These are phyloP conservation scores for Trichoderma sp. DNA, from an alignment of 2,329 filamentous ascomycete species.

Conservation along the genomic window DNA sequence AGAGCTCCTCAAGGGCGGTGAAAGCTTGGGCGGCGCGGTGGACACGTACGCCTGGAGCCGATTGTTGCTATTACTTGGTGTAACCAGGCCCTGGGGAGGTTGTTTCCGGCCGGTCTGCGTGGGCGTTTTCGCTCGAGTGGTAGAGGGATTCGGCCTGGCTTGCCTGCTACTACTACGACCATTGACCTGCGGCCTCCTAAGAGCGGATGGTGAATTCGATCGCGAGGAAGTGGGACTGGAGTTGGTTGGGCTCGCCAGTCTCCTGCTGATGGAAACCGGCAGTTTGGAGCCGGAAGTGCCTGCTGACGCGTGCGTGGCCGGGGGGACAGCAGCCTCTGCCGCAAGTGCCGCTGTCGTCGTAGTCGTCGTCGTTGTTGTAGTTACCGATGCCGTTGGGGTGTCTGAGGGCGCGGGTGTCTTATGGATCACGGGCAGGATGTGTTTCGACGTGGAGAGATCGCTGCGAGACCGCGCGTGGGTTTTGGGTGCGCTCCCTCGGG, in stretches of 20 bases:
- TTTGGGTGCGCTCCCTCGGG: slow-evolving; percentile 27
- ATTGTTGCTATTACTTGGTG: slow-evolving; percentile 51
- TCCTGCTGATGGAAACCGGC: slow-evolving; percentile 44
- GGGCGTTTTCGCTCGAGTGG: slow-evolving; percentile 40
- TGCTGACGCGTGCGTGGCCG: slow-evolving; percentile 26
- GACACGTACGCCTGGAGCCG: slow-evolving; percentile 73
- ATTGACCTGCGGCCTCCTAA: slow-evolving; percentile 42
- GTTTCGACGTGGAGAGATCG: slow-evolving; percentile 49
- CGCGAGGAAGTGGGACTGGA: slow-evolving; percentile 50
- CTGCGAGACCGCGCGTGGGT: slow-evolving; percentile 55
- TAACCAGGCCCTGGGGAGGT: slow-evolving; percentile 41
- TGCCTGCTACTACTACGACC: slow-evolving; percentile 31
- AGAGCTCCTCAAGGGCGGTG: slow-evolving; percentile 76
- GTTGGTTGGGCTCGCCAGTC: slow-evolving; percentile 42
- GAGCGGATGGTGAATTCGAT: slow-evolving; percentile 52
- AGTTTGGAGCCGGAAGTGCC: slow-evolving; percentile 40
- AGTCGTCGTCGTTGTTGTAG: background rate
- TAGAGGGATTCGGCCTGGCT: slow-evolving; percentile 37
- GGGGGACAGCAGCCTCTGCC: slow-evolving; percentile 11
- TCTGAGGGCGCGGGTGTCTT: slow-evolving; percentile 29
- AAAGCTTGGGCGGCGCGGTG: slow-evolving; percentile 64
- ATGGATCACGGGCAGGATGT: slow-evolving; percentile 31
- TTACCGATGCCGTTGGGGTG: background rate
- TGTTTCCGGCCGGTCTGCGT: slow-evolving; percentile 38
- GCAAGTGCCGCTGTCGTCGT: slow-evolving; percentile 3